Evolutionary conservation across 1,139 yeast species (phyloP).

Genomic region (Sugiyamaella xylanicola): DNA sequence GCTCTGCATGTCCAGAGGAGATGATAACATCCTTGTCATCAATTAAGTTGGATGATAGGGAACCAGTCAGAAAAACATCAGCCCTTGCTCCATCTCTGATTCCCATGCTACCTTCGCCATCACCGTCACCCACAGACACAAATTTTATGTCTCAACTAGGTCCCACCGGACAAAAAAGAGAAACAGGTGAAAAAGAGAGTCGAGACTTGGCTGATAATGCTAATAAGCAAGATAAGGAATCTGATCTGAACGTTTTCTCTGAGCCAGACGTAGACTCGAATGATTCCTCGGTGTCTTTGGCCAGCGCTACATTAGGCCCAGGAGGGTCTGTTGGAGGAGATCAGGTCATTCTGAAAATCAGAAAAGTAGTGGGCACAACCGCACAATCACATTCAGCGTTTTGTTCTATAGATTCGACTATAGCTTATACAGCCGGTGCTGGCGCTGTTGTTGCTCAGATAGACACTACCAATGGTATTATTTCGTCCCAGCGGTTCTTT

Average conservation of each 20-base stretch:
- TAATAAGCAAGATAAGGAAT: no score
- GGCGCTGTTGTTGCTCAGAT: conserved; percentile 58
- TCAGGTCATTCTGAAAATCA: conserved; percentile 14
- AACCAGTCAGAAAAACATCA: not conserved
- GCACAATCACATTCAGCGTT: conserved; percentile 46
- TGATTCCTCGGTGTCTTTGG: no score
- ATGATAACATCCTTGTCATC: not conserved
- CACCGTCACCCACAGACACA: not conserved
- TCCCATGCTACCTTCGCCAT: not conserved
- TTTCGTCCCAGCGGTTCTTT: conserved; percentile 29
- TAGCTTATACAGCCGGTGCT: conserved; percentile 69
- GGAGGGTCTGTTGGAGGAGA: no score
- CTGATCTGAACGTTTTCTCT: not conserved
- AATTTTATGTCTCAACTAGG: not conserved
- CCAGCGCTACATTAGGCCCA: no score
- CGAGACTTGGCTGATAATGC: no score
- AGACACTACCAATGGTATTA: conserved; percentile 15
- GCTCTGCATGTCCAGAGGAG: not conserved
- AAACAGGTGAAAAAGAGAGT: no score
- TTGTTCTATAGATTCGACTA: conserved; percentile 45
- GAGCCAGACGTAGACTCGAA: not conserved
- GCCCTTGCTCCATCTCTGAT: not conserved
- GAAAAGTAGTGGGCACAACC: conserved; percentile 48
- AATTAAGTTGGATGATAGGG: not conserved
- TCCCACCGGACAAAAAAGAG: not conserved